A percentile compares a stretch with the other conserved stretches of the same genome.
Evolutionary conservation across 108 stramenopile genomes (phyloP).

Genomic region (Parietichytrium sp.): DNA sequence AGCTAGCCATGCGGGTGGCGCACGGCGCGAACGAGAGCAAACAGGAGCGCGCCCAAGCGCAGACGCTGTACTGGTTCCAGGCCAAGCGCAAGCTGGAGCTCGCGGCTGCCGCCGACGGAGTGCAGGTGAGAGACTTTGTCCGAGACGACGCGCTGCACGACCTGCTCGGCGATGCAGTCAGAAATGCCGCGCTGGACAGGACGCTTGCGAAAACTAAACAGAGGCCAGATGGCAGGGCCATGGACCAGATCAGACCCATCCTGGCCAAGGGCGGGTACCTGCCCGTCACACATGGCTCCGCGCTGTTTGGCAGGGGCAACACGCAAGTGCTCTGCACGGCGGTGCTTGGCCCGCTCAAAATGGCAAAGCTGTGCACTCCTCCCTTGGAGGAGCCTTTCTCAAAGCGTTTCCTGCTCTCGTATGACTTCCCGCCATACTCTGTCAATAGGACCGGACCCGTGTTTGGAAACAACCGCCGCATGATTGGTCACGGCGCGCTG

Average conservation of each 20-base stretch:
- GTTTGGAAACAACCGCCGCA: conserved; percentile 64
- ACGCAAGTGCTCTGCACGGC: conserved; percentile 78
- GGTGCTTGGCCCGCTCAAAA: conserved; percentile 55
- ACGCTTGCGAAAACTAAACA: not conserved
- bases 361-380: not conserved
- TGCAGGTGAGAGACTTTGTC: not conserved
- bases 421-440: conserved; percentile 80
- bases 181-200: not conserved
- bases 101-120: not conserved
- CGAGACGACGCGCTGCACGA: not conserved
- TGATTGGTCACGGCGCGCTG: conserved; percentile 74
- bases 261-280: not conserved
- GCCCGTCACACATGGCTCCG: conserved; percentile 73
- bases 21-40: not conserved
- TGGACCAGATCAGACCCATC: not conserved
- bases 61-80: not conserved
- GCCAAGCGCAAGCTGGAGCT: not conserved
- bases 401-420: conserved; percentile 65
- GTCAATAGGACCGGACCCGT: conserved; percentile 62
- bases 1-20: not conserved
- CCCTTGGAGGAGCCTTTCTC: not conserved
- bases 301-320: conserved; percentile 75
- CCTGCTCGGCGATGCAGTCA: not conserved
- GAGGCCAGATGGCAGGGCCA: not conserved
- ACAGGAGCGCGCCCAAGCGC: not conserved